Percentiles rank a stretch among this genome's conserved stretches.
phyloP scores from a whole-genome alignment of 306 rosid genomes.

The Glycyrrhiza uralensis region DNA sequence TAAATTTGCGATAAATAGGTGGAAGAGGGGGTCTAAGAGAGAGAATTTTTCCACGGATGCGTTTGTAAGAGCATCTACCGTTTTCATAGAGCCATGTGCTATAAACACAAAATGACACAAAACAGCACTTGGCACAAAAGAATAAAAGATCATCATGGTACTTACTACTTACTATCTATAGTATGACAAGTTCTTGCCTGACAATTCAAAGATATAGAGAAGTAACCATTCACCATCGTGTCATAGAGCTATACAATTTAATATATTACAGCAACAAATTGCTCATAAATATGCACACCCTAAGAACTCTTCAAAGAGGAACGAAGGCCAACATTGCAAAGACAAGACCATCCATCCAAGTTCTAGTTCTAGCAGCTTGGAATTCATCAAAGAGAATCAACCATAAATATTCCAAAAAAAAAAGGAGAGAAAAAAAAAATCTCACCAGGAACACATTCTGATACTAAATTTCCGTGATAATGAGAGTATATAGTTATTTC shows the following conservation, averaged over 20 bases:
- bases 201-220: slow-evolving; percentile 27
- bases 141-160: background rate
- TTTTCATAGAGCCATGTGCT: background rate
- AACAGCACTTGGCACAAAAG: background rate
- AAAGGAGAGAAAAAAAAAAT: slow-evolving; percentile 20
- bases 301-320: slow-evolving; percentile 26
- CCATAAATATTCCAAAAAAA: slow-evolving; percentile 17
- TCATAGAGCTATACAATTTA: slow-evolving; percentile 44
- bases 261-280: slow-evolving; percentile 22
- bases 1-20: background rate
- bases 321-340: slow-evolving; percentile 27
- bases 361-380: slow-evolving; percentile 44
- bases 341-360: slow-evolving; percentile 42
- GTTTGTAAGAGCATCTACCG: background rate
- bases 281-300: slow-evolving; percentile 46
- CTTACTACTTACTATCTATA: background rate
- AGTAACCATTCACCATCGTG: slow-evolving; percentile 25
- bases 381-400: slow-evolving; percentile 44
- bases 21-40: background rate
- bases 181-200: slow-evolving; percentile 1
- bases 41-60: background rate
- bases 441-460: slow-evolving; percentile 37
- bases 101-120: background rate
- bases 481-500: background rate
- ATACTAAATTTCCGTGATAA: slow-evolving; percentile 29